A percentile compares a stretch with the other conserved stretches of the same genome.
phyloP scores from a whole-genome alignment of 2,329 filamentous ascomycete species.

The Talaromyces sp. region DNA sequence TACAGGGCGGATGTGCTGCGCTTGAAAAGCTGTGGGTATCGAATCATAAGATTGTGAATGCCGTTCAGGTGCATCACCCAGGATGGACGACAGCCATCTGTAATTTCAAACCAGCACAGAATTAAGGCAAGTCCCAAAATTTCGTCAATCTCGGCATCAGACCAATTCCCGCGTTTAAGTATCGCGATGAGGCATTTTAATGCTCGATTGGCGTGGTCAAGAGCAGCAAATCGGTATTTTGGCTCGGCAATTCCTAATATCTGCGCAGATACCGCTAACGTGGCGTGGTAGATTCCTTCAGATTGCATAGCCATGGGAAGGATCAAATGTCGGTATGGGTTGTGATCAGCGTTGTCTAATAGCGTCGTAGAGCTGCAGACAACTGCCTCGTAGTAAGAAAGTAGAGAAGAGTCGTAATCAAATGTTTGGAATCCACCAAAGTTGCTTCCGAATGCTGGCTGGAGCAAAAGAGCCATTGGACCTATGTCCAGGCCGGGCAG shows the following conservation, averaged over 20 bases:
- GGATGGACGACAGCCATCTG: constrained; percentile 21
- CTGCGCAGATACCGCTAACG: constrained; percentile 21
- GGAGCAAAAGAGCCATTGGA: neutral
- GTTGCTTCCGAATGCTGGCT: neutral
- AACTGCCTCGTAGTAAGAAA: constrained; percentile 21
- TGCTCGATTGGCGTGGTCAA: constrained; percentile 17
- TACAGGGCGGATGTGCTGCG: constrained; percentile 10
- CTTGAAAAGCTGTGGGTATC: constrained; percentile 11
- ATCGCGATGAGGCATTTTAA: constrained; percentile 2
- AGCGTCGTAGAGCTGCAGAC: constrained; percentile 24
- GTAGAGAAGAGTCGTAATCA: constrained; percentile 14
- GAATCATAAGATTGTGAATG: constrained; percentile 17
- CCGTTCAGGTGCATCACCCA: constrained; percentile 23
- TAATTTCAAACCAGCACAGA: constrained; percentile 26
- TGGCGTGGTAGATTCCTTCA: constrained; percentile 21
- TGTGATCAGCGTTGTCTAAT: constrained; percentile 20
- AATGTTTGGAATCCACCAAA: neutral
- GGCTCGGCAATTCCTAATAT: constrained; percentile 18
- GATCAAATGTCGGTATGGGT: constrained; percentile 24
- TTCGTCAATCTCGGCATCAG: constrained; percentile 18
- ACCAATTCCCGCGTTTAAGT: neutral
- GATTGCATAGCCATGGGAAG: constrained; percentile 23
- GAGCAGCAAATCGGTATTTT: constrained; percentile 16
- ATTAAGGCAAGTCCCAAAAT: constrained; percentile 22
- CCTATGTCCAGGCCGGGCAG: neutral